A percentile compares a stretch with the other conserved stretches of the same genome.
Evolutionary conservation across 441 rosid species (phyloP).

Genomic region (Lagerstroemia fauriei): DNA sequence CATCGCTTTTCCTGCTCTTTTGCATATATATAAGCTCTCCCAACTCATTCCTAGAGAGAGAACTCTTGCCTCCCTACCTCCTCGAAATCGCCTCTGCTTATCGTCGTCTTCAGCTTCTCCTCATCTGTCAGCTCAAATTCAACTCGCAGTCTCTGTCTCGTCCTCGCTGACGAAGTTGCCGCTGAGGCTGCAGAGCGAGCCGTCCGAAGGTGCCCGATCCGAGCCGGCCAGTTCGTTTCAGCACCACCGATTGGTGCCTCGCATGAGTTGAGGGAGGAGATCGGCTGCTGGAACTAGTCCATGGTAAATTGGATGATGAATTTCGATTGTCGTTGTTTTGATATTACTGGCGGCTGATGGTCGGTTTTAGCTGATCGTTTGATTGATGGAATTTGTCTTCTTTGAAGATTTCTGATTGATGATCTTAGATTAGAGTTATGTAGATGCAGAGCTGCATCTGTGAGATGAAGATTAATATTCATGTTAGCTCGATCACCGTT

Average conservation of each 20-base stretch:
- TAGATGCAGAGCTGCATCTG: background rate
- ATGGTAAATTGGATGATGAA: conserved; percentile 43
- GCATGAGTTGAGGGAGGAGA: conserved; percentile 52
- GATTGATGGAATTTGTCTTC: background rate
- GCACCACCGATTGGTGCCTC: conserved; percentile 27
- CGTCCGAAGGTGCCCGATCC: conserved; percentile 44
- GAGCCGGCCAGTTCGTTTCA: conserved; percentile 36
- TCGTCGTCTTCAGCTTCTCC: background rate
- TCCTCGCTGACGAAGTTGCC: background rate
- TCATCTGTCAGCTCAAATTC: conserved; percentile 1
- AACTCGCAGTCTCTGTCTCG: conserved; percentile 18
- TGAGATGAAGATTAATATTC: background rate
- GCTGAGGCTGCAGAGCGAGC: background rate
- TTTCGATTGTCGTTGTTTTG: conserved; percentile 4
- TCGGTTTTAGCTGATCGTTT: conserved; percentile 25
- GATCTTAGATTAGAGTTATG: background rate
- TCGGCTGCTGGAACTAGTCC: conserved; percentile 37
- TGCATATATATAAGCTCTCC: background rate
- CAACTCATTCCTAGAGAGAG: conserved; percentile 4
- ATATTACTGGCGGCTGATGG: background rate
- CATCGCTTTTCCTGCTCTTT: background rate
- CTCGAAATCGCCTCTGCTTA: background rate
- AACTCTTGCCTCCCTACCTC: background rate
- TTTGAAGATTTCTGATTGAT: background rate
- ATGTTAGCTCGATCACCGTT: background rate